These are phyloP conservation scores for Diutina neorugosa DNA, from an alignment of 1,139 yeast species.

Conservation along the genomic window DNA sequence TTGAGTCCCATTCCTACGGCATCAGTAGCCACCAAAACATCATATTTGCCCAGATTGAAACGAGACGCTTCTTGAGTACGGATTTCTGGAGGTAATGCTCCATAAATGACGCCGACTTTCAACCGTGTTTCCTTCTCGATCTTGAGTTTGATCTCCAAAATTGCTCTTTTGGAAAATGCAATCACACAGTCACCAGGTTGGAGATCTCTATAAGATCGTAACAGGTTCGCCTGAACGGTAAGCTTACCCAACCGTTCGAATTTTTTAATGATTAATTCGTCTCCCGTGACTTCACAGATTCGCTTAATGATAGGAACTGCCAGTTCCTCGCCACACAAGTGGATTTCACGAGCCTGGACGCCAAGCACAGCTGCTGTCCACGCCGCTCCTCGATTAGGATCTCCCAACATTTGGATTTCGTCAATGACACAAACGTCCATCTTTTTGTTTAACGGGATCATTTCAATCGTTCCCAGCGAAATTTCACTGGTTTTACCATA, in stretches of 20 bases:
- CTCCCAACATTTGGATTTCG: conserved; percentile 93
- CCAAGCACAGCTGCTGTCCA: conserved; percentile 93
- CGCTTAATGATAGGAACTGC: conserved; percentile 54
- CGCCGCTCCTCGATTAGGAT: conserved; percentile 73
- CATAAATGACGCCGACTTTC: conserved; percentile 85
- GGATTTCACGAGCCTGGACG: conserved; percentile 74
- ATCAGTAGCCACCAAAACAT: conserved; percentile 83
- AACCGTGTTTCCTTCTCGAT: conserved; percentile 50
- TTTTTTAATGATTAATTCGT: conserved; percentile 51
- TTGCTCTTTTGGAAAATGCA: conserved; percentile 67
- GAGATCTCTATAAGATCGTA: conserved; percentile 24
- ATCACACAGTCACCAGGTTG: conserved; percentile 80
- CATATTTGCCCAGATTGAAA: conserved; percentile 67
- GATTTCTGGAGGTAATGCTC: conserved; percentile 93
- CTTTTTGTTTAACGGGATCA: conserved; percentile 58
- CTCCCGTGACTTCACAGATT: conserved; percentile 64
- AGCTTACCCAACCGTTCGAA: conserved; percentile 72
- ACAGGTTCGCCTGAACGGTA: conserved; percentile 32
- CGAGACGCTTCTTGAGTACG: conserved; percentile 71
- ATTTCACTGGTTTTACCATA: conserved; percentile 61
- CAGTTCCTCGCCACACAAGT: conserved; percentile 87
- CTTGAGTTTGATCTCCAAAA: conserved; percentile 50
- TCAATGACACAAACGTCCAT: conserved; percentile 88
- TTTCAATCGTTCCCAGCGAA: conserved; percentile 87
- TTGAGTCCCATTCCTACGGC: conserved; percentile 98